Evolutionary conservation across 2,329 filamentous ascomycete genomes (phyloP).

Genomic region (Cryphonectria nitschkei): DNA sequence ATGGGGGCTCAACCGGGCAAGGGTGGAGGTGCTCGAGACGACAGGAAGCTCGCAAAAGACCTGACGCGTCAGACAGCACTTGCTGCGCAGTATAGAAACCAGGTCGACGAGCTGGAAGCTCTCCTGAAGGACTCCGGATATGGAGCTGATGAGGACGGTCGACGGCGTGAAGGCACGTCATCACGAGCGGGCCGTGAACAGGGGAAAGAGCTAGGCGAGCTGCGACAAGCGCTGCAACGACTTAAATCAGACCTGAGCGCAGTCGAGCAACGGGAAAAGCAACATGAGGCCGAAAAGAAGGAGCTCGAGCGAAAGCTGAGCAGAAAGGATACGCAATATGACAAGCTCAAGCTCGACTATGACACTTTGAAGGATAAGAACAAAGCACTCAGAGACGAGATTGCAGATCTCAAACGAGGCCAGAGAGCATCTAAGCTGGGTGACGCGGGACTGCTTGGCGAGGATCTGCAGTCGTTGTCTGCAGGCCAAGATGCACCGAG

Average conservation of each 20-base stretch:
- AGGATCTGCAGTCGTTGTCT: conserved; percentile 35
- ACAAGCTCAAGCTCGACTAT: conserved; percentile 52
- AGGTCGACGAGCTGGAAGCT: conserved; percentile 62
- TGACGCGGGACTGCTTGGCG: conserved; percentile 31
- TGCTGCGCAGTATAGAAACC: conserved; percentile 60
- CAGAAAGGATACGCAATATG: conserved; percentile 39
- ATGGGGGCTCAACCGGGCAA: conserved; percentile 47
- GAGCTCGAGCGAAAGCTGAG: conserved; percentile 38
- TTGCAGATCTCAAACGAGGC: conserved; percentile 59
- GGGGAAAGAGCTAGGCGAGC: conserved; percentile 53
- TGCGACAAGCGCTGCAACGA: conserved; percentile 57
- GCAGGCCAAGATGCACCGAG: conserved; percentile 24
- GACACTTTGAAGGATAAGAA: conserved; percentile 60
- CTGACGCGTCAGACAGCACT: conserved; percentile 61
- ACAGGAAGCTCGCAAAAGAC: conserved; percentile 54
- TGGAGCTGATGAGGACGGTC: conserved; percentile 37
- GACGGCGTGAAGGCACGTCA: conserved; percentile 46
- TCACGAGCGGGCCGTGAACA: conserved; percentile 58
- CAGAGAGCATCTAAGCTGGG: conserved; percentile 49
- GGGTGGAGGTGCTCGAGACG: conserved; percentile 45
- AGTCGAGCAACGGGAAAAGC: conserved; percentile 49
- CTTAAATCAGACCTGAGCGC: conserved; percentile 55
- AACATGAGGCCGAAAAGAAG: conserved; percentile 43
- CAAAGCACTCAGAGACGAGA: conserved; percentile 60
- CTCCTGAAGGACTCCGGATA: conserved; percentile 48